Evolutionary conservation across 2,329 filamentous ascomycete species (phyloP).

Genomic region (Chaetomium sp.): DNA sequence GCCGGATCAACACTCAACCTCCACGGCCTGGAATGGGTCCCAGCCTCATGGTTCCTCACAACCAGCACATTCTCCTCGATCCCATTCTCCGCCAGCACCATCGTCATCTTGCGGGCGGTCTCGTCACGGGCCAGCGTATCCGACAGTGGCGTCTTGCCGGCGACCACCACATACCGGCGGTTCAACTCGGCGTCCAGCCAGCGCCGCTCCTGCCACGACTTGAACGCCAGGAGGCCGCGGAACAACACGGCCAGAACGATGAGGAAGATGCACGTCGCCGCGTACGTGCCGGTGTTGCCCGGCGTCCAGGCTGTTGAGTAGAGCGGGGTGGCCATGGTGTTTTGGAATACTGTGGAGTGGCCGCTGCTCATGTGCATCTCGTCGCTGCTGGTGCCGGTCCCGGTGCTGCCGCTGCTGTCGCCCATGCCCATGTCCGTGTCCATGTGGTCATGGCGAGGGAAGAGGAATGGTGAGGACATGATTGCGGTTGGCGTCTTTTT

Average conservation of each 20-base stretch:
- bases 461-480: neutral
- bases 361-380: neutral
- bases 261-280: slow-evolving; percentile 87
- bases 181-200: slow-evolving; percentile 68
- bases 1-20: slow-evolving; percentile 73
- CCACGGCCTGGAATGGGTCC: slow-evolving; percentile 58
- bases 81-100: slow-evolving; percentile 63
- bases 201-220: slow-evolving; percentile 52
- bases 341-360: slow-evolving; percentile 50
- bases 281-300: slow-evolving; percentile 61
- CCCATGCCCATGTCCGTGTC: slow-evolving; percentile 6
- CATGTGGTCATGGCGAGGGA: slow-evolving; percentile 2
- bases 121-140: slow-evolving; percentile 53
- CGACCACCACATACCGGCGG: slow-evolving; percentile 70
- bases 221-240: slow-evolving; percentile 65
- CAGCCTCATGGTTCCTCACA: slow-evolving; percentile 46
- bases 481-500: neutral
- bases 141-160: slow-evolving; percentile 53
- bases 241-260: slow-evolving; percentile 66
- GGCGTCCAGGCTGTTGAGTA: slow-evolving; percentile 69
- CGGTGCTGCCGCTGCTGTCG: neutral
- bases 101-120: slow-evolving; percentile 54
- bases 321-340: slow-evolving; percentile 41
- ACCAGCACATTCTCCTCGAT: slow-evolving; percentile 75
- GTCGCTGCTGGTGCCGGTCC: slow-evolving; percentile 31